phyloP scores from a whole-genome alignment of 2,329 filamentous ascomycete genomes.

The Fusarium caatingaense region DNA sequence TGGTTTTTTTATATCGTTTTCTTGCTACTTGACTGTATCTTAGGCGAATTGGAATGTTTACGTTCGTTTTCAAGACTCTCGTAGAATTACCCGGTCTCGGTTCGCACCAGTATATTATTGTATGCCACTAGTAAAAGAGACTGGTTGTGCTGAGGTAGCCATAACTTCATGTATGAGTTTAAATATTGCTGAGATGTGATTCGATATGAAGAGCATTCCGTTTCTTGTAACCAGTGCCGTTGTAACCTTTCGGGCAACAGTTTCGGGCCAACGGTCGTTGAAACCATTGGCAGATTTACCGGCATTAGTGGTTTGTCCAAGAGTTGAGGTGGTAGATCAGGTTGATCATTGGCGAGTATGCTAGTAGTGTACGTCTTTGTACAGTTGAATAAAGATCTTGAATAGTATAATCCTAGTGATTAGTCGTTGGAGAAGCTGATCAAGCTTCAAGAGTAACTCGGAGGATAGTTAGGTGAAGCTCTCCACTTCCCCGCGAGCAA shows the following conservation, averaged over 20 bases:
- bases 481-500: conserved; percentile 32
- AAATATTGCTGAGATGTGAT: too few species aligned
- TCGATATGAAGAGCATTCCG: too few species aligned
- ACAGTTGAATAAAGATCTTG: not conserved
- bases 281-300: not conserved
- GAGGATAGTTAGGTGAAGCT: not conserved
- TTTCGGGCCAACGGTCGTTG: not conserved
- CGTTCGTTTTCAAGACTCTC: not conserved
- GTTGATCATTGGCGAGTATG: not conserved
- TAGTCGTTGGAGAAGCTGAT: not conserved
- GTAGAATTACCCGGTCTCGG: not conserved
- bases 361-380: not conserved
- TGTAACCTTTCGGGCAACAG: not conserved
- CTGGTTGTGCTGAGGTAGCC: not conserved
- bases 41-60: conserved; percentile 36
- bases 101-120: not conserved
- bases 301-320: not conserved
- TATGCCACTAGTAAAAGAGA: not conserved
- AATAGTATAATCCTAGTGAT: not conserved
- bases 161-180: not conserved
- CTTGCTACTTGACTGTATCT: conserved; percentile 19
- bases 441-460: not conserved
- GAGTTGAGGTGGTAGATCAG: too few species aligned
- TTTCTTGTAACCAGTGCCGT: not conserved
- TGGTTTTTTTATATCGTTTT: conserved; percentile 16